Evolutionary conservation across 768 basidiomycete genomes (phyloP).

Genomic region (Suillus placidus): DNA sequence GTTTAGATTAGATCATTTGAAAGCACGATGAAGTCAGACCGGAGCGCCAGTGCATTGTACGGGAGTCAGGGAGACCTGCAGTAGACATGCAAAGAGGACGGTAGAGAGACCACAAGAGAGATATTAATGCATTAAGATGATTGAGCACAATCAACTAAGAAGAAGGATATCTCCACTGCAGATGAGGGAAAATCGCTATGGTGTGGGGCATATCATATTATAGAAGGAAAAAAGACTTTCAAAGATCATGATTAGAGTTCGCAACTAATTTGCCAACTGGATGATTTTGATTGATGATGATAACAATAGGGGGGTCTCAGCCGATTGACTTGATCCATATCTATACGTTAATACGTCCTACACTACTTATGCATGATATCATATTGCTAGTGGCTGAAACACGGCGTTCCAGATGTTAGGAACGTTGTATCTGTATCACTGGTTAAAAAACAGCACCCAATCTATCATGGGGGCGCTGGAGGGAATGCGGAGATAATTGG

Average conservation of each 20-base stretch:
- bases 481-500: slow-evolving; percentile 32
- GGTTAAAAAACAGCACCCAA: neutral
- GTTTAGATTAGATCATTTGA: neutral
- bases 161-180: too few species aligned
- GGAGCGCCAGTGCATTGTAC: neutral
- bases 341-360: neutral
- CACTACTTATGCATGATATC: neutral
- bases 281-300: neutral
- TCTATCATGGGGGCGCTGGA: neutral
- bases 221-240: neutral
- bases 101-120: too few species aligned
- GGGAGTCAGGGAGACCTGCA: neutral
- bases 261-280: neutral
- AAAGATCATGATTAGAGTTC: neutral
- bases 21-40: slow-evolving; percentile 6
- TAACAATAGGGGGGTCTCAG: neutral
- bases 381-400: neutral
- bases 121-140: too few species aligned
- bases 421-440: neutral
- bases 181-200: too few species aligned
- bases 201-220: too few species aligned
- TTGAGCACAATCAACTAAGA: too few species aligned
- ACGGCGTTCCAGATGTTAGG: neutral
- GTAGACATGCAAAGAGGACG: neutral
- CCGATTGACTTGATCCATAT: neutral